Evolutionary conservation across 176 grass and related monocot genomes (phyloP), one percentile per base, ranked within the genome.

Genomic region (Dendrocalamus sinicus): DNA sequence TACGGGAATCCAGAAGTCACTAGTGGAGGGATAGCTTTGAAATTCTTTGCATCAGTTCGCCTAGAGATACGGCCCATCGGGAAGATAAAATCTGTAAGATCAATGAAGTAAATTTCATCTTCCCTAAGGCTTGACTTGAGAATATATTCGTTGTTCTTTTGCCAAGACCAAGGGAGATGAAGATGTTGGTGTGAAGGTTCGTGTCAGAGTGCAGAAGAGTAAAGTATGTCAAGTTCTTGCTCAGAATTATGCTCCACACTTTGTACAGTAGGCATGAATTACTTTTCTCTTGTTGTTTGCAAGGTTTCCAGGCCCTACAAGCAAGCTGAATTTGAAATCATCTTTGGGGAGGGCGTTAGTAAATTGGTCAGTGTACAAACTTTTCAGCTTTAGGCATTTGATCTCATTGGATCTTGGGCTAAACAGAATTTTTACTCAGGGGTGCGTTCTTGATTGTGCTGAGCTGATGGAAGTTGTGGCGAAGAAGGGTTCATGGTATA

Each of bases 1-100:
- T 98, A 98, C 77, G 96, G 96, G 44, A 98, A 98, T 84, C 96
- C 96, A 91, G 96, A 98, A 94, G 93, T 98, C 76, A 98, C 96
- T 66, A 98, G 93, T 85, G 96, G 96, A 86, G 96, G 96, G 55
- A 94, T 96, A 88, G 96, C 96, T 73, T 95, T 95, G 67, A 98
- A 98, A 64, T 98, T 98, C 78, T 99, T 99, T 47, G 96, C 96
- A 54, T 99, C 96, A 60, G 93, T 99, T 92, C 96, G 96, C 39
- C 90, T 99, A 16, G 96, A 99, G 90, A 99, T 99, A 85, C 96
- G 96, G 22, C 26, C 22, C 80, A 95, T 91, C 73, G 96, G 96
- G 53, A 98, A 95, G 88, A 95, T 98, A 86, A 98, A 96, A 90
- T 98, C 96, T 83, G 96, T 98, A 86, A 95, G 91, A 81, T 72